These are phyloP conservation scores for Mycena filopes DNA, from an alignment of 768 basidiomycete species.

Conservation along the genomic window DNA sequence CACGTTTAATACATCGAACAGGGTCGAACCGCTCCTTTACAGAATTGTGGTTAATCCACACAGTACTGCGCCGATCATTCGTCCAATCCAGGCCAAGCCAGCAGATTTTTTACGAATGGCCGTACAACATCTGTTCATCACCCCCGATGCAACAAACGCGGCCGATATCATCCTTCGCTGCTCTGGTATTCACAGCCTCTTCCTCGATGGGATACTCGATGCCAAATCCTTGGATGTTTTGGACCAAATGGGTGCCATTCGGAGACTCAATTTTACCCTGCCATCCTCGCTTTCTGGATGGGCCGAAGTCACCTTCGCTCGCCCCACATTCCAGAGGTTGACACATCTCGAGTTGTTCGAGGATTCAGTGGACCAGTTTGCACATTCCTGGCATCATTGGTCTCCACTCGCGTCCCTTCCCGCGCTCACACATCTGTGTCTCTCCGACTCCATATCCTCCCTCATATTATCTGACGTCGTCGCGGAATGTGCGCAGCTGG, in stretches of 20 bases:
- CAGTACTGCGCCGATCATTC: not conserved
- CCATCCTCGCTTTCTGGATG: not conserved
- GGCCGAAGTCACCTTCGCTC: not conserved
- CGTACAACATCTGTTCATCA: not conserved
- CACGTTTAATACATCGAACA: not conserved
- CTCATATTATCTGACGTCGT: not conserved
- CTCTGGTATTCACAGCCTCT: not conserved
- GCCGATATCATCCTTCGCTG: not conserved
- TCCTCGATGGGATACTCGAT: not conserved
- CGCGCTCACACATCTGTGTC: not conserved
- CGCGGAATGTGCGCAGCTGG: not conserved
- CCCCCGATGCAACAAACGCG: not conserved
- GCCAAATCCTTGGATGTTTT: not conserved
- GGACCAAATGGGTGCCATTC: not conserved
- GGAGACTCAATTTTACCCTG: not conserved
- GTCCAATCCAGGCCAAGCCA: not conserved
- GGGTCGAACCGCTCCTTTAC: constrained; percentile 17
- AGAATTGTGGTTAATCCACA: not conserved
- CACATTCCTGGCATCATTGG: not conserved
- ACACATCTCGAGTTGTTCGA: not conserved
- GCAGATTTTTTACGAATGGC: not conserved
- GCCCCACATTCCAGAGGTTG: not conserved
- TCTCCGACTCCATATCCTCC: not conserved
- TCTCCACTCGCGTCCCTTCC: not conserved
- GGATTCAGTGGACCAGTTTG: not conserved